phyloP scores from a whole-genome alignment of 2,329 filamentous ascomycete species.

The Diaporthe velutina region DNA sequence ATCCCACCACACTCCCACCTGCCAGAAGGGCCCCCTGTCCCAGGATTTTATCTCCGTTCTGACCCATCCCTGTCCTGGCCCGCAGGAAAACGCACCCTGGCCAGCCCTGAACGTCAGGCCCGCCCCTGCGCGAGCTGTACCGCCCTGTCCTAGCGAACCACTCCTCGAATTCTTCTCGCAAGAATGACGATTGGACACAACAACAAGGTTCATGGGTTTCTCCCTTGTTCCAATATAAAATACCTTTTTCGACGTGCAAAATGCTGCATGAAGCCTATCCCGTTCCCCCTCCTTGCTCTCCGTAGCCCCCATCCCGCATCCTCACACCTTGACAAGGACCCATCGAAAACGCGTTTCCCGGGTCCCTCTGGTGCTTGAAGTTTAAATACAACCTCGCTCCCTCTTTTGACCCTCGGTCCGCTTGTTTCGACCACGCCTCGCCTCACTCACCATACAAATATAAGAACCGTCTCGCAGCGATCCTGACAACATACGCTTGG shows the following conservation, averaged over 20 bases:
- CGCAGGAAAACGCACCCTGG: slow-evolving; percentile 18
- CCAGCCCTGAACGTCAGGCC: slow-evolving; percentile 30
- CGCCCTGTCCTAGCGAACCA: slow-evolving; percentile 32
- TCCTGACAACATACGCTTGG: neutral
- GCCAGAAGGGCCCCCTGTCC: slow-evolving; percentile 31
- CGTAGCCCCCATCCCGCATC: slow-evolving; percentile 18
- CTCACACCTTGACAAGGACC: slow-evolving; percentile 19
- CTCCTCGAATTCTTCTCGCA: slow-evolving; percentile 26
- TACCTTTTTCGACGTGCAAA: slow-evolving; percentile 33
- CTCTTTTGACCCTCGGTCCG: slow-evolving; percentile 16
- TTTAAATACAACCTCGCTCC: slow-evolving; percentile 29
- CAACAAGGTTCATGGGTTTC: slow-evolving; percentile 33
- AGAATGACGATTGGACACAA: slow-evolving; percentile 33
- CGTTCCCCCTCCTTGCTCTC: slow-evolving; percentile 32
- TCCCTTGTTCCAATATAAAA: slow-evolving; percentile 32
- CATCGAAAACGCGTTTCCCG: slow-evolving; percentile 29
- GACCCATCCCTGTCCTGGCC: slow-evolving; percentile 30
- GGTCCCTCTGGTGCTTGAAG: slow-evolving; percentile 35
- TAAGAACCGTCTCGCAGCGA: neutral
- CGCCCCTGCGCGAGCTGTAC: slow-evolving; percentile 28
- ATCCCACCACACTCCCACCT: slow-evolving; percentile 33
- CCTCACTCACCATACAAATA: neutral
- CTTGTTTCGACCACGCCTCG: slow-evolving; percentile 1
- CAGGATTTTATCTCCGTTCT: slow-evolving; percentile 30
- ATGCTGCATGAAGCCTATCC: slow-evolving; percentile 33